Evolutionary conservation across 768 basidiomycete genomes (phyloP).

Genomic region (Ramaria rubella): DNA sequence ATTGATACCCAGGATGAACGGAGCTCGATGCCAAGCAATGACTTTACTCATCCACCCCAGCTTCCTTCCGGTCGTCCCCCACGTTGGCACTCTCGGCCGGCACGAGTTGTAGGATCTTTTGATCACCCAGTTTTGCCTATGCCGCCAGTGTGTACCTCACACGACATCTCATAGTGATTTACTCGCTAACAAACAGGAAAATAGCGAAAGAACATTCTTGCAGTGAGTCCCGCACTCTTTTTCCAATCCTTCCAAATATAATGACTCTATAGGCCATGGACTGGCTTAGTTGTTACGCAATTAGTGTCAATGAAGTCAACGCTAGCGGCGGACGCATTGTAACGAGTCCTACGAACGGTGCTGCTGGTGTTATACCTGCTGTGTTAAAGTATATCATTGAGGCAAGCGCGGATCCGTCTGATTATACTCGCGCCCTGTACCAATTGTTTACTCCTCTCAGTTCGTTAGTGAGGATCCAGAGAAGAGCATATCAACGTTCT

Average conservation of each 20-base stretch:
- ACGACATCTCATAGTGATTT: not conserved
- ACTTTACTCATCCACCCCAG: not conserved
- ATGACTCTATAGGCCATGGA: constrained; percentile 55
- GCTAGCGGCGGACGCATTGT: constrained; percentile 91
- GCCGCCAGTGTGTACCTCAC: constrained; percentile 57
- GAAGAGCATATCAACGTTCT: constrained; percentile 80
- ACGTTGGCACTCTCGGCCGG: constrained; percentile 20
- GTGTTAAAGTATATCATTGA: constrained; percentile 87
- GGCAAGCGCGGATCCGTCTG: constrained; percentile 30
- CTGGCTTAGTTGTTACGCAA: constrained; percentile 89
- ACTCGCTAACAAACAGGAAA: not conserved
- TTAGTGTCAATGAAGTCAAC: constrained; percentile 93
- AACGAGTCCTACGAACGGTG: constrained; percentile 91
- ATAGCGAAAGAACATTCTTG: constrained; percentile 80
- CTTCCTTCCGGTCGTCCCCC: not conserved
- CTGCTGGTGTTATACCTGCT: constrained; percentile 88
- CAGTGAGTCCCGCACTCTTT: constrained; percentile 21
- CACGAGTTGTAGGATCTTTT: constrained; percentile 63
- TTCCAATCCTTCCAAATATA: not conserved
- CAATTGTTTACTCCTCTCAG: constrained; percentile 27
- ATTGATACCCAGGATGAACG: no score
- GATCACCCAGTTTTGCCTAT: constrained; percentile 76
- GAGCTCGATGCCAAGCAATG: no score
- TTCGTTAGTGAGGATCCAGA: constrained; percentile 90
- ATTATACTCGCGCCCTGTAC: constrained; percentile 1